Base-by-base conservation (phyloP, 1,284 basidiomycete genomes). In the Pascua sp. region DNA sequence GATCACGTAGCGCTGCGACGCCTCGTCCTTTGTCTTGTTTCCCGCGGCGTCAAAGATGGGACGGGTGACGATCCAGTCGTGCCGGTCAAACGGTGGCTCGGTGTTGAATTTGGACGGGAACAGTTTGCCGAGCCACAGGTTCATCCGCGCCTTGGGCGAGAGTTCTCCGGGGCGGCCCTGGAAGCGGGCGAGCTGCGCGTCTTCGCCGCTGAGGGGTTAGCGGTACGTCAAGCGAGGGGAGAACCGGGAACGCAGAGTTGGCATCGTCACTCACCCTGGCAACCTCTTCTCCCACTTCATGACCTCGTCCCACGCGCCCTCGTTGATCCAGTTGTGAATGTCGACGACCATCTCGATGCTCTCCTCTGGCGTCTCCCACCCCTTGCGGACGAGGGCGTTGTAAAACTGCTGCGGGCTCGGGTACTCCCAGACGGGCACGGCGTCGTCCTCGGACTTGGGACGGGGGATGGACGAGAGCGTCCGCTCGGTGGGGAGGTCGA, bases 351-450 rank as follows among this genome's bases (percentile, higher is more conserved):
- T 91, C 74, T 95, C 93, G 43, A 98, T 85, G 73, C 92, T 88
- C 71, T 98, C 92, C 77, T 96, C 94, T 0, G 93, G 92, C 4
- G 96, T 96, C 77, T 96, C 93, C 91, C 90, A 94, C 1, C 96
- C 96, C 74, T 99, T 99, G 64, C 94, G 82, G 13, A 91, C 90
- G 8, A 99, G 83, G 0, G 96, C 96, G 73, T 98, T 98, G 78
- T 98, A 95, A 75, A 98, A 98, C 75, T 98, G 95, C 78, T 98
- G 94, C 2, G 95, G 92, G 7, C 90, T 94, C 1, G 96, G 96
- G 77, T 99, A 99, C 71, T 97, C 94, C 96, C 96, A 98, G 49
- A 68, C 65, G 17, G 79, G 77, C 12, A 71, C 36, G 61, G 77
- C 53, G 16, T 67, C 68, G 12, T 62, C 66, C 15, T 57, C 63